phyloP scores from a whole-genome alignment of 2,329 filamentous ascomycete species.

The Immersiporthe knoxdaviesiana region DNA sequence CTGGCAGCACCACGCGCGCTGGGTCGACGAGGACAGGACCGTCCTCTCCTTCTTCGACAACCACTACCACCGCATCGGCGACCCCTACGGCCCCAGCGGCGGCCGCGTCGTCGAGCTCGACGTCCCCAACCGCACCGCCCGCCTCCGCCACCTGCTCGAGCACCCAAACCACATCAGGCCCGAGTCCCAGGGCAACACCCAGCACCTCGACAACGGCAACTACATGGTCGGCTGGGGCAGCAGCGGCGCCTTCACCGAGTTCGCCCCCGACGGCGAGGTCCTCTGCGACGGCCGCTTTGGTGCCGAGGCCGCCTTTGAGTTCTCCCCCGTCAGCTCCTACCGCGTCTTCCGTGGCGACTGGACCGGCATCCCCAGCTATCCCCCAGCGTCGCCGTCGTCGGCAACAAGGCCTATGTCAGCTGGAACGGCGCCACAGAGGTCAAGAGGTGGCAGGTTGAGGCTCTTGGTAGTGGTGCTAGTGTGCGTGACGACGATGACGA shows the following conservation, averaged over 20 bases:
- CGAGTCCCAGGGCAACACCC: constrained; percentile 49
- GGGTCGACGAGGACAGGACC: constrained; percentile 32
- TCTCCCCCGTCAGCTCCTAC: constrained; percentile 31
- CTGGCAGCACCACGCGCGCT: constrained; percentile 45
- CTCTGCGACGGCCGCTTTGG: constrained; percentile 31
- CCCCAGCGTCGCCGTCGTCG: constrained; percentile 22
- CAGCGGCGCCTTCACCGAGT: constrained; percentile 28
- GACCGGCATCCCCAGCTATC: constrained; percentile 27
- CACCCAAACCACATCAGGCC: constrained; percentile 34
- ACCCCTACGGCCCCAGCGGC: constrained; percentile 32
- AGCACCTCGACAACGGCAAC: constrained; percentile 57
- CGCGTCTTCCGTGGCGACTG: constrained; percentile 30
- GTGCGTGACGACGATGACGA: neutral
- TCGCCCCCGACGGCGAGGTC: constrained; percentile 27
- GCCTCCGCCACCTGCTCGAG: constrained; percentile 36
- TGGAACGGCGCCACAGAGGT: constrained; percentile 33
- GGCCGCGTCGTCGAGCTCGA: constrained; percentile 35
- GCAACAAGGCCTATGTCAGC: constrained; percentile 29
- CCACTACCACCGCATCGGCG: constrained; percentile 30
- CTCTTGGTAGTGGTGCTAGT: neutral
- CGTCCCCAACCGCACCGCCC: constrained; percentile 35
- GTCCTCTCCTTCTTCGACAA: constrained; percentile 45
- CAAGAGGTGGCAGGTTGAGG: constrained; percentile 30
- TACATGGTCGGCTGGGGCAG: constrained; percentile 57
- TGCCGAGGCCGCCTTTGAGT: constrained; percentile 27